A percentile compares a stretch with the other conserved stretches of the same genome.
Evolutionary conservation across 176 grass and related monocot genomes (phyloP).

Genomic region (Rhynchospora pubera): DNA sequence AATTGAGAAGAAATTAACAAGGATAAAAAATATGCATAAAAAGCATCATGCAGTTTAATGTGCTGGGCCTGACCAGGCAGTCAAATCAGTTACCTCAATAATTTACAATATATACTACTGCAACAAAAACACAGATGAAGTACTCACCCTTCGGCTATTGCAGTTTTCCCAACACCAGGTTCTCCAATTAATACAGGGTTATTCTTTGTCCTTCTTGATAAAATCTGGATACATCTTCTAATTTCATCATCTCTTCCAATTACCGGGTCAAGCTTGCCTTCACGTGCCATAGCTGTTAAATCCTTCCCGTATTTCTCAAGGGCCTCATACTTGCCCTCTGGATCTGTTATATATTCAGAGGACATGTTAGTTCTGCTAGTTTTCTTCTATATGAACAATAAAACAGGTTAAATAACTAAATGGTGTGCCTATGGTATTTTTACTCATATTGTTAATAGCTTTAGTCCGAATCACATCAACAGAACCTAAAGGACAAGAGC

Average conservation of each 20-base stretch:
- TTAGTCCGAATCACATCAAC: not conserved
- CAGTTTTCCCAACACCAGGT: constrained; percentile 97
- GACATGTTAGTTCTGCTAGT: not conserved
- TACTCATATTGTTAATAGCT: not conserved
- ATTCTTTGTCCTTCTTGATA: constrained; percentile 95
- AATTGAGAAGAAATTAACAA: not conserved
- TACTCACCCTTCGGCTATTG: constrained; percentile 93
- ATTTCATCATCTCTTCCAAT: constrained; percentile 99
- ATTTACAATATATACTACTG: not conserved
- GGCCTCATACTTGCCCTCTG: constrained; percentile 96
- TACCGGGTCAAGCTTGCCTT: constrained; percentile 98
- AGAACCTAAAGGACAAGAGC: not conserved
- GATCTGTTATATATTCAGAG: constrained; percentile 36
- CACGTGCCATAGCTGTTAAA: constrained; percentile 82
- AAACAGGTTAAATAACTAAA: not conserved
- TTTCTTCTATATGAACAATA: not conserved
- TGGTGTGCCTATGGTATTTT: not conserved
- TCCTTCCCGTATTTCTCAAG: constrained; percentile 98
- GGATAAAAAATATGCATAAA: not conserved
- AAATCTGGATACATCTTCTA: constrained; percentile 95
- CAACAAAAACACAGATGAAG: not conserved
- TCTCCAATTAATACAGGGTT: constrained; percentile 99
- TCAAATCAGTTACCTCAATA: not conserved
- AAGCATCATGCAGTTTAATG: constrained; percentile 2
- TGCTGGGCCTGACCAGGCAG: not conserved